A percentile compares a stretch with the other conserved stretches of the same genome.
Evolutionary conservation across 1,284 basidiomycete genomes (phyloP).

Genomic region (Xerocomus amazonicus): DNA sequence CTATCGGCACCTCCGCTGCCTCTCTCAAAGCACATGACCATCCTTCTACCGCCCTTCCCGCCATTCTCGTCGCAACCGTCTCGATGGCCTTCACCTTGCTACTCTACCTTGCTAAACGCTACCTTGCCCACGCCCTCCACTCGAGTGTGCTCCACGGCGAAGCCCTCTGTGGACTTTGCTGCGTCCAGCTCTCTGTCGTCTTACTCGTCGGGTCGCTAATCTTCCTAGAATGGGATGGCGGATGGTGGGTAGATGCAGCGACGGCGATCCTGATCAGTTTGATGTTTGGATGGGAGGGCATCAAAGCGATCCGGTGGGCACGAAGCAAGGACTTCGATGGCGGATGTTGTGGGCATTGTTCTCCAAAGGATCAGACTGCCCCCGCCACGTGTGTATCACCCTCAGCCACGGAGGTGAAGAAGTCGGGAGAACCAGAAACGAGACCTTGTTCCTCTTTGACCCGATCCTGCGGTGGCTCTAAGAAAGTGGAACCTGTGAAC

Average conservation of each 20-base stretch:
- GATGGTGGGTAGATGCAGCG: slow-evolving; percentile 47
- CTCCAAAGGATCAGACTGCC: neutral
- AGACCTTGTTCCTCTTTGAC: neutral
- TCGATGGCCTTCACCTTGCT: slow-evolving; percentile 38
- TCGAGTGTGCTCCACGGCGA: slow-evolving; percentile 44
- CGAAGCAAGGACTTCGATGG: slow-evolving; percentile 36
- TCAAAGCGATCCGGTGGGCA: slow-evolving; percentile 41
- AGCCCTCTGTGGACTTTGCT: slow-evolving; percentile 37
- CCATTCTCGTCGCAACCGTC: slow-evolving; percentile 41
- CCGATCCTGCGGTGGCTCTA: slow-evolving; percentile 1
- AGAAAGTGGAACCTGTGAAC: neutral
- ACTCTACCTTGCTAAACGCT: slow-evolving; percentile 44
- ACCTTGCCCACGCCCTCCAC: slow-evolving; percentile 40
- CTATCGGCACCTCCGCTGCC: slow-evolving; percentile 35
- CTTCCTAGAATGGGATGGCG: slow-evolving; percentile 29
- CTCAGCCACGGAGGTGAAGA: neutral
- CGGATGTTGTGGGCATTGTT: slow-evolving; percentile 33
- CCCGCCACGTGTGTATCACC: neutral
- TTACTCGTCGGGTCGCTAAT: slow-evolving; percentile 36
- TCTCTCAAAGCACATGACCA: slow-evolving; percentile 35
- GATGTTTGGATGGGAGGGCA: slow-evolving; percentile 42
- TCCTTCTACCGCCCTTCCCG: slow-evolving; percentile 38
- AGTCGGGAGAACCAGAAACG: neutral
- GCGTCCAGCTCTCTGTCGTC: slow-evolving; percentile 35
- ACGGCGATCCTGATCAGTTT: slow-evolving; percentile 40